A percentile compares a stretch with the other conserved stretches of the same genome.
Evolutionary conservation across 805 yeast species (phyloP).

Genomic region (Scheffersomyces ergatensis): DNA sequence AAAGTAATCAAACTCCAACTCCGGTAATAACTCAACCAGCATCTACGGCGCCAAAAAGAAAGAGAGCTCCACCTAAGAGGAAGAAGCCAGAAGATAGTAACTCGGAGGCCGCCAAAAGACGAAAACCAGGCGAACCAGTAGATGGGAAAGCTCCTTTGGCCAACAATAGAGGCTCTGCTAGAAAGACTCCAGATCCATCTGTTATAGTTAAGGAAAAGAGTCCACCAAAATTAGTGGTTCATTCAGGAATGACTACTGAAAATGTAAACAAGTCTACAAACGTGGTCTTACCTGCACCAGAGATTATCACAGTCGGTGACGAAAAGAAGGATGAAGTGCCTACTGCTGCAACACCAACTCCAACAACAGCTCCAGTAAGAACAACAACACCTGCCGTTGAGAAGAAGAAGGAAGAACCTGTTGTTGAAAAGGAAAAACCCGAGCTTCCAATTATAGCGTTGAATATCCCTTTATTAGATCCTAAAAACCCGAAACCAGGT

Average conservation of each 20-base stretch:
- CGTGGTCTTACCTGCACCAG: not conserved
- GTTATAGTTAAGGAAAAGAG: not conserved
- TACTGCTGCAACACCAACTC: not conserved
- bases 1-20: slow-evolving; percentile 1
- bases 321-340: slow-evolving; percentile 7
- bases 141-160: not conserved
- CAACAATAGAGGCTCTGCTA: not conserved
- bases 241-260: slow-evolving; percentile 1
- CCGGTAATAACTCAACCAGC: slow-evolving; percentile 4
- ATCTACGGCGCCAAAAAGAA: slow-evolving; percentile 10
- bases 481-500: slow-evolving; percentile 51
- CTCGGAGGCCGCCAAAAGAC: slow-evolving; percentile 4
- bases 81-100: slow-evolving; percentile 5
- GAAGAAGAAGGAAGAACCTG: slow-evolving; percentile 8
- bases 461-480: slow-evolving; percentile 49
- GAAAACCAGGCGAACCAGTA: slow-evolving; percentile 1
- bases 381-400: slow-evolving; percentile 5
- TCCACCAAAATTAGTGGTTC: not conserved
- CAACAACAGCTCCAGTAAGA: not conserved
- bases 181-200: not conserved
- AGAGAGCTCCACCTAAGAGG: slow-evolving; percentile 11
- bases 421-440: slow-evolving; percentile 15
- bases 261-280: not conserved
- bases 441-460: slow-evolving; percentile 51
- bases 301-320: slow-evolving; percentile 2